These are phyloP conservation scores for Macaranga tanarius DNA, from an alignment of 441 rosid species.

Conservation along the genomic window DNA sequence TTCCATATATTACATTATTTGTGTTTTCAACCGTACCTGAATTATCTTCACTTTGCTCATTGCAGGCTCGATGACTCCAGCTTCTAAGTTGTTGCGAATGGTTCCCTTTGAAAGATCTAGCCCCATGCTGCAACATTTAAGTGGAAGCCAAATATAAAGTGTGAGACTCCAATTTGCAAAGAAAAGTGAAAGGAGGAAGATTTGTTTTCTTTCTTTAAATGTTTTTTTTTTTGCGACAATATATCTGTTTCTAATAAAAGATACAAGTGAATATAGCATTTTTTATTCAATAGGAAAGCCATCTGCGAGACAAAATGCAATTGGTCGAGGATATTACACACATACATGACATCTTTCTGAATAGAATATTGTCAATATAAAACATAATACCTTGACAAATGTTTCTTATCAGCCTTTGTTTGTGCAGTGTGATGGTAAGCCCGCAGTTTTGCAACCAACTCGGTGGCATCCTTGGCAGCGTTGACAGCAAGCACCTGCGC, in stretches of 20 bases:
- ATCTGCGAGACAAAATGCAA: no score
- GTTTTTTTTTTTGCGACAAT: no score
- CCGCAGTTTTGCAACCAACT: slow-evolving; percentile 88
- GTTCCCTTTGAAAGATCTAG: slow-evolving; percentile 81
- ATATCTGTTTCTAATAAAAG: neutral
- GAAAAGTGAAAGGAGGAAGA: neutral
- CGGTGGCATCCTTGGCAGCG: slow-evolving; percentile 97
- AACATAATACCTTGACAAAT: slow-evolving; percentile 64
- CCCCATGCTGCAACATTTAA: slow-evolving; percentile 74
- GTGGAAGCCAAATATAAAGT: neutral
- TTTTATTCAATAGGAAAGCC: neutral
- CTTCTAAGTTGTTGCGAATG: slow-evolving; percentile 89
- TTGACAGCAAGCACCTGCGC: slow-evolving; percentile 94
- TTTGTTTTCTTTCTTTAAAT: neutral
- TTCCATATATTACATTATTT: neutral
- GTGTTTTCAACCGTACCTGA: slow-evolving; percentile 54
- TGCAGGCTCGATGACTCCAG: slow-evolving; percentile 71
- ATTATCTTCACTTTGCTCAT: slow-evolving; percentile 99
- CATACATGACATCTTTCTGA: neutral
- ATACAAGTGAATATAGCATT: neutral
- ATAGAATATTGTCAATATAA: neutral
- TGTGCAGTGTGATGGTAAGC: slow-evolving; percentile 98
- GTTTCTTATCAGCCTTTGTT: slow-evolving; percentile 94
- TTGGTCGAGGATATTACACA: no score
- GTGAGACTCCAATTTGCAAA: neutral